Evolutionary conservation across 306 rosid species (phyloP).

Genomic region (Vigna hirtella): DNA sequence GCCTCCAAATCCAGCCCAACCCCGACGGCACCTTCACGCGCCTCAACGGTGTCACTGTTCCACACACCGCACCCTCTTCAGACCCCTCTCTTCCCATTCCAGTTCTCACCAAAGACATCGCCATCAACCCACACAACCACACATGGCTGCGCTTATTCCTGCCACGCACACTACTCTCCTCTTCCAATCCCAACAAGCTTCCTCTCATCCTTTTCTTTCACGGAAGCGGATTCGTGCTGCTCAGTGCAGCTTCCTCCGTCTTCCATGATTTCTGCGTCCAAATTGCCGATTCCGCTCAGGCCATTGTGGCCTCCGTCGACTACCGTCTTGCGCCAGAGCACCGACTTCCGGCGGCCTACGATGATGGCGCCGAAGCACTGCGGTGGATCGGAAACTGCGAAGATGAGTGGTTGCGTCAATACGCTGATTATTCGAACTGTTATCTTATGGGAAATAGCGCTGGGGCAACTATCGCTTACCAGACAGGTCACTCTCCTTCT

Average conservation of each 20-base stretch:
- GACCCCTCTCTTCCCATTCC: constrained; percentile 34
- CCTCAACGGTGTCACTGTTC: not conserved
- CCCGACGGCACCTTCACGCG: constrained; percentile 51
- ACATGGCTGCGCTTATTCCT: constrained; percentile 53
- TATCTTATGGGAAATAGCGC: constrained; percentile 61
- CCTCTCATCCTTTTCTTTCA: constrained; percentile 49
- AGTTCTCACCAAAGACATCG: constrained; percentile 53
- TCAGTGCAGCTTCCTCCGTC: constrained; percentile 39
- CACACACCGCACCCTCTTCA: constrained; percentile 27
- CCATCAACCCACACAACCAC: constrained; percentile 52
- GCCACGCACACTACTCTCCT: constrained; percentile 30
- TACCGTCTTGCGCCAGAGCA: constrained; percentile 67
- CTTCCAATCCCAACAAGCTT: not conserved
- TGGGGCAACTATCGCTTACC: constrained; percentile 56
- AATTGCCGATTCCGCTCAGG: constrained; percentile 29
- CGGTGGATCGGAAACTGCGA: constrained; percentile 35
- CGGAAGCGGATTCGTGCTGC: constrained; percentile 51
- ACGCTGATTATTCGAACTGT: constrained; percentile 51
- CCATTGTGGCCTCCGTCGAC: constrained; percentile 52
- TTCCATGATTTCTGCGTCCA: constrained; percentile 45
- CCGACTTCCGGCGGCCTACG: constrained; percentile 58
- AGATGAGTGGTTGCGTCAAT: constrained; percentile 49
- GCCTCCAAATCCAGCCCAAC: constrained; percentile 35
- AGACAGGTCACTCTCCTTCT: not conserved
- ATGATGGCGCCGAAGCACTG: constrained; percentile 59